Conservation (phyloP, 108 stramenopile species). For the Bacterosira constricta region DNA sequence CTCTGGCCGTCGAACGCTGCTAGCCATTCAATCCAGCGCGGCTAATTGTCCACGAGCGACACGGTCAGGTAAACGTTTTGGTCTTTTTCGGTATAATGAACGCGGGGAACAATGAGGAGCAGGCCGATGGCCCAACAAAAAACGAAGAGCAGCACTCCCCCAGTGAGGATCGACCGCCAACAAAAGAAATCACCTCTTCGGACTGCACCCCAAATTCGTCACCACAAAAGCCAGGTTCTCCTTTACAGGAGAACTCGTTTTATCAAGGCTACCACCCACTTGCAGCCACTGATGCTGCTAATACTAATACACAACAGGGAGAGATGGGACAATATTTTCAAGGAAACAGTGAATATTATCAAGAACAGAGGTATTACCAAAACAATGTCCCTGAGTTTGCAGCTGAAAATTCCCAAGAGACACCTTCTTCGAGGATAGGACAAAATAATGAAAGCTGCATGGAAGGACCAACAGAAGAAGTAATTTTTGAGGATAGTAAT, state of each 20-base stretch:
- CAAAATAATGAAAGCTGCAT: constrained; percentile 2
- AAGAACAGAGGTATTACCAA: neutral
- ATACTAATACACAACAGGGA: neutral
- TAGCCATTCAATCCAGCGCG: too few relatives aligned
- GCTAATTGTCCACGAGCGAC: too few relatives aligned
- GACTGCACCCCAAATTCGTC: neutral
- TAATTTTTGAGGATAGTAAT: neutral
- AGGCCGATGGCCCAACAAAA: neutral
- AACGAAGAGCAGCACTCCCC: too few relatives aligned
- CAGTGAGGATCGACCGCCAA: neutral
- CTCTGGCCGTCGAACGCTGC: too few relatives aligned
- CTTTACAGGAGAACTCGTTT: neutral
- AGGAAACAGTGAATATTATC: neutral
- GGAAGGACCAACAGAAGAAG: neutral
- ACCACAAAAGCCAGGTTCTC: neutral
- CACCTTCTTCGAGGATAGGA: neutral
- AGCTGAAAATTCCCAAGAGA: neutral
- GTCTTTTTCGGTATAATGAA: too few relatives aligned
- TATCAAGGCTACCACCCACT: neutral
- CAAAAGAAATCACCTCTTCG: neutral
- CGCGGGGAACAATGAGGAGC: neutral
- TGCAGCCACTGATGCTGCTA: neutral
- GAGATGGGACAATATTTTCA: neutral
- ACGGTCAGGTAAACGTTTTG: too few relatives aligned
- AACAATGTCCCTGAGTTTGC: neutral